These are phyloP conservation scores for Pleurotus djamor DNA, from an alignment of 768 basidiomycete species.

Conservation along the genomic window DNA sequence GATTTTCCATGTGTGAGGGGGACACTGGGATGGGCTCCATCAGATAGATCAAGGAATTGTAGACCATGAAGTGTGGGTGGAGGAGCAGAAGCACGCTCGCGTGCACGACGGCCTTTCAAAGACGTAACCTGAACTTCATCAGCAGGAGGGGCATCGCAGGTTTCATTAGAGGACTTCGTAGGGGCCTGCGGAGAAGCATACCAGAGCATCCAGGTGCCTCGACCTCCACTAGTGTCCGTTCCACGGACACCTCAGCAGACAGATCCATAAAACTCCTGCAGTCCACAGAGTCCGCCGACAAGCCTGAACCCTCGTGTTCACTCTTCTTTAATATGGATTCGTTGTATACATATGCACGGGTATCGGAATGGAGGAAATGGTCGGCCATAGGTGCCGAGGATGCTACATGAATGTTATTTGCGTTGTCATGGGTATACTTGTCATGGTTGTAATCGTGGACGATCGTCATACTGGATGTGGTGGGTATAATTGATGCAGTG, in stretches of 20 bases:
- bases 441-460: background rate
- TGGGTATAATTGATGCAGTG: background rate
- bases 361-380: background rate
- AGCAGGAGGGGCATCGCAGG: background rate
- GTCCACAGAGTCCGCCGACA: background rate
- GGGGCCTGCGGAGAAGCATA: background rate
- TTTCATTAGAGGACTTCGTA: background rate
- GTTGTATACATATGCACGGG: background rate
- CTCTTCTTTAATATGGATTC: background rate
- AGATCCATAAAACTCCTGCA: conserved; percentile 4
- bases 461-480: background rate
- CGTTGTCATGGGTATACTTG: conserved; percentile 1
- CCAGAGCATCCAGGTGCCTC: background rate
- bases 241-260: background rate
- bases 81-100: conserved; percentile 4
- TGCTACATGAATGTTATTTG: background rate
- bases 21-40: background rate
- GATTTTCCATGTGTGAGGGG: background rate
- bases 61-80: background rate
- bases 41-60: conserved; percentile 4
- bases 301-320: background rate
- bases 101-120: background rate
- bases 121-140: background rate
- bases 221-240: background rate
- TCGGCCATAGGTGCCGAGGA: background rate